Conservation (phyloP, 139 green algal species). For the Micractinium conductrix region DNA sequence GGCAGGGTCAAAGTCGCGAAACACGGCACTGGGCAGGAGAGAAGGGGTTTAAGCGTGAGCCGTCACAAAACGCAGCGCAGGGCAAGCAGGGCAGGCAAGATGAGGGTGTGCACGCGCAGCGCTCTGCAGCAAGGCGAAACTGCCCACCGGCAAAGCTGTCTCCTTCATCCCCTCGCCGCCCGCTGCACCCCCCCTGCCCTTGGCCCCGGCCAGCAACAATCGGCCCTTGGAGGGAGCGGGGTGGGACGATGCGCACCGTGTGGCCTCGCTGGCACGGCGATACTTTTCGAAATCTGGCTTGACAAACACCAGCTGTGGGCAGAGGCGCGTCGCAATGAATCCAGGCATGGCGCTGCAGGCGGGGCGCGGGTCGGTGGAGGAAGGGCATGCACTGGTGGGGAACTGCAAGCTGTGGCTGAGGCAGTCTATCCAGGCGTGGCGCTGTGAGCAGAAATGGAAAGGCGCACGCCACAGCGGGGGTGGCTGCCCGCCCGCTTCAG, state of each 20-base stretch:
- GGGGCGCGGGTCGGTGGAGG: not conserved
- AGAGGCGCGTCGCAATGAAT: slow-evolving; percentile 88
- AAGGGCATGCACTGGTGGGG: not conserved
- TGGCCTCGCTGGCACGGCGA: not conserved
- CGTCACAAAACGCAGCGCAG: too few species aligned
- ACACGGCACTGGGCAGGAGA: slow-evolving; percentile 52
- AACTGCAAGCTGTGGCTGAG: not conserved
- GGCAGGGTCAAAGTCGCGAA: slow-evolving; percentile 75
- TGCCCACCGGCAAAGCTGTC: too few species aligned
- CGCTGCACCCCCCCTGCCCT: too few species aligned
- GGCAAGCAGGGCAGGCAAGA: not conserved
- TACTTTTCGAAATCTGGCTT: slow-evolving; percentile 65
- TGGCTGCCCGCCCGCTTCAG: too few species aligned
- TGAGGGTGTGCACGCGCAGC: too few species aligned
- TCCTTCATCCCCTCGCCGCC: too few species aligned
- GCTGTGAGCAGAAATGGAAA: not conserved
- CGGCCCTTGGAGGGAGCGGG: too few species aligned
- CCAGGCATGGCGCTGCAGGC: slow-evolving; percentile 23
- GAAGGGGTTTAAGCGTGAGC: too few species aligned
- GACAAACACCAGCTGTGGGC: slow-evolving; percentile 82
- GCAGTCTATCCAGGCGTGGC: too few species aligned
- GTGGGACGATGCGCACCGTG: slow-evolving; percentile 5
- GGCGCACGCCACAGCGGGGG: too few species aligned
- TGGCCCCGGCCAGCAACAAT: too few species aligned
- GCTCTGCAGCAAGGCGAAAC: too few species aligned